Percentiles rank a stretch among this genome's conserved stretches.
These are phyloP conservation scores for Xylaria digitata DNA, from an alignment of 2,329 filamentous ascomycete genomes.

Conservation along the genomic window DNA sequence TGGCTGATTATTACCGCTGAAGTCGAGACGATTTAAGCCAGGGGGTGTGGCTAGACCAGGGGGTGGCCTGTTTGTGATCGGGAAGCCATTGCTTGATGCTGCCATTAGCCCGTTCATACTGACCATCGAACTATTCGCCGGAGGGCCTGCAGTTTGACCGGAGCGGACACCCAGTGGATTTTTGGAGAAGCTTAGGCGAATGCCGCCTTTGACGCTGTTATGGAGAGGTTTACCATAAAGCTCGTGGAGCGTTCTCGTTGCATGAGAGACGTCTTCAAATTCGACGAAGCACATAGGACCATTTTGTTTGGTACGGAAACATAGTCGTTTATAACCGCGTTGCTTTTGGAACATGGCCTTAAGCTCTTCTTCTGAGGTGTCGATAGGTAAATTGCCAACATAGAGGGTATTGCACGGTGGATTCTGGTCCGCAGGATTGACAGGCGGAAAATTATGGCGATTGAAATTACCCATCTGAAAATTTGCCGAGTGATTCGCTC, in stretches of 20 bases:
- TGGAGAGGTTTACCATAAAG: constrained; percentile 88
- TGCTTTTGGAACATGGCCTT: constrained; percentile 94
- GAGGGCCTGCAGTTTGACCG: constrained; percentile 68
- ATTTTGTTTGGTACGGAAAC: constrained; percentile 93
- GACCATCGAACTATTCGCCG: constrained; percentile 56
- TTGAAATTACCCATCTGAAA: constrained; percentile 67
- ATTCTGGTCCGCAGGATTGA: constrained; percentile 95
- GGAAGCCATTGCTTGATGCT: constrained; percentile 68
- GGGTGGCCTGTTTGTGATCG: constrained; percentile 79
- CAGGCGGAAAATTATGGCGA: constrained; percentile 80
- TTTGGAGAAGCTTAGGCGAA: constrained; percentile 96
- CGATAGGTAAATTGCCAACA: constrained; percentile 93
- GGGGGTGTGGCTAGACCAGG: constrained; percentile 83
- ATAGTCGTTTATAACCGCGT: constrained; percentile 93
- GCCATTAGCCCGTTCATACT: constrained; percentile 70
- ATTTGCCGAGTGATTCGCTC: constrained; percentile 56
- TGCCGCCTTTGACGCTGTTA: constrained; percentile 94
- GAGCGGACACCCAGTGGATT: constrained; percentile 94
- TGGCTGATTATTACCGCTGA: constrained; percentile 39
- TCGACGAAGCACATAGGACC: constrained; percentile 99
- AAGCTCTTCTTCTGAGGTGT: constrained; percentile 94
- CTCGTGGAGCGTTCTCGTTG: constrained; percentile 89
- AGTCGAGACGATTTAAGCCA: constrained; percentile 62
- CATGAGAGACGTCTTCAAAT: constrained; percentile 92
- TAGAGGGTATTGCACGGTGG: constrained; percentile 98